A percentile compares a stretch with the other conserved stretches of the same genome.
phyloP scores from a whole-genome alignment of 345 rosid genomes.

The Dipteronia dyeriana region DNA sequence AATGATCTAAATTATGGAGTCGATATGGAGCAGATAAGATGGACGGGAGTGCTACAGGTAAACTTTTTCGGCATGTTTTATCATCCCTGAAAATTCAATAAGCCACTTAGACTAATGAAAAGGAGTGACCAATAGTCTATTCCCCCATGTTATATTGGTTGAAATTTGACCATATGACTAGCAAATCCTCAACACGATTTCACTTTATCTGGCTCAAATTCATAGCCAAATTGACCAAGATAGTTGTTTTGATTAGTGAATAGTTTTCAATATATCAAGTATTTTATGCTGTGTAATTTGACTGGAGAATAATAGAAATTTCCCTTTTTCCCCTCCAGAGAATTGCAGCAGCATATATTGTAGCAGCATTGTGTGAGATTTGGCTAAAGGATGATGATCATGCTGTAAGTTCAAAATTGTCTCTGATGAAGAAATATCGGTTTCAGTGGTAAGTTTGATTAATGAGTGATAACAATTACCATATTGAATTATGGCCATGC shows the following conservation, averaged over 20 bases:
- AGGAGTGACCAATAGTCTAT: not conserved
- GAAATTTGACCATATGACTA: not conserved
- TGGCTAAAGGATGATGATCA: constrained; percentile 65
- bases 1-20: constrained; percentile 66
- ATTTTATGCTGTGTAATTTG: not conserved
- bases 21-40: constrained; percentile 56
- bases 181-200: not conserved
- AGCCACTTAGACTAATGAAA: not conserved
- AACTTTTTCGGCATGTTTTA: constrained; percentile 1
- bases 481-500: not conserved
- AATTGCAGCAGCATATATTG: constrained; percentile 71
- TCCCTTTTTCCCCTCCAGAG: constrained; percentile 44
- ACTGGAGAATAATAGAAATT: constrained; percentile 14
- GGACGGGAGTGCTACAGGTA: constrained; percentile 88
- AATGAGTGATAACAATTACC: not conserved
- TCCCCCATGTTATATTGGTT: not conserved
- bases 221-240: not conserved
- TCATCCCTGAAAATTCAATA: not conserved
- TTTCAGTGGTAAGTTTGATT: constrained; percentile 56
- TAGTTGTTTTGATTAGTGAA: not conserved
- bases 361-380: constrained; percentile 78
- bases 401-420: constrained; percentile 38
- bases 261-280: not conserved
- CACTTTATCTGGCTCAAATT: not conserved
- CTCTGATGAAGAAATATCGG: constrained; percentile 51